Evolutionary conservation across 345 rosid species (phyloP), one percentile per base, ranked within the genome.

Genomic region (Lepidium sativum): DNA sequence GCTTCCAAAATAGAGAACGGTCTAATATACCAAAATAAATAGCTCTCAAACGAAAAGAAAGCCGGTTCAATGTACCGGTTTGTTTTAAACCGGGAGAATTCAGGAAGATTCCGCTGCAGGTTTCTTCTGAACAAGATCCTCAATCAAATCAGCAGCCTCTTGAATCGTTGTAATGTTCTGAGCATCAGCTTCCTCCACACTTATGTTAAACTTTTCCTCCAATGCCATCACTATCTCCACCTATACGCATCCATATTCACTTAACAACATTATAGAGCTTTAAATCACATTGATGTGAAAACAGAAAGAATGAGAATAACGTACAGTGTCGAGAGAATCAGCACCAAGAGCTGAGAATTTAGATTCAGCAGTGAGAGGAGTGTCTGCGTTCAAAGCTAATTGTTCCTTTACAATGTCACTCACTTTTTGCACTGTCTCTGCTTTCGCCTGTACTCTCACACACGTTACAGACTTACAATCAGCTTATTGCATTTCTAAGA

Each of bases 171-270:
- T 73, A 37, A 90, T 87, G 80, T 69, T 84, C 68, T 85, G 88
- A 29, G 96, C 85, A 65, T 77, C 87, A 15, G 86, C 76, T 73
- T 90, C 95, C 62, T 84, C 91, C 1, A 90, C 88, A 20, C 67
- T 80, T 75, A 90, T 86, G 1, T 60, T 80, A 38, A 90, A 90
- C 76, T 84, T 88, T 68, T 90, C 97, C 71, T 90, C 96, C 58
- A 87, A 82, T 3, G 81, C 83, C 97, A 90, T 90, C 57, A 90
- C 95, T 60, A 90, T 87, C 82, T 87, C 97, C 80, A 86, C 97
- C 97, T 87, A 69, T 70, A 66, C 23, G 11, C 48, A 63, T 41
- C 17, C 54, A 63, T 55, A 56, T 25, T 15, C 51, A 35, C 14
- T 1, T 6, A 27, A 27, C 31, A 27, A 6, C 31, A 6, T 27